Evolutionary conservation across 345 rosid species (phyloP).

Genomic region (Kandelia obovata): DNA sequence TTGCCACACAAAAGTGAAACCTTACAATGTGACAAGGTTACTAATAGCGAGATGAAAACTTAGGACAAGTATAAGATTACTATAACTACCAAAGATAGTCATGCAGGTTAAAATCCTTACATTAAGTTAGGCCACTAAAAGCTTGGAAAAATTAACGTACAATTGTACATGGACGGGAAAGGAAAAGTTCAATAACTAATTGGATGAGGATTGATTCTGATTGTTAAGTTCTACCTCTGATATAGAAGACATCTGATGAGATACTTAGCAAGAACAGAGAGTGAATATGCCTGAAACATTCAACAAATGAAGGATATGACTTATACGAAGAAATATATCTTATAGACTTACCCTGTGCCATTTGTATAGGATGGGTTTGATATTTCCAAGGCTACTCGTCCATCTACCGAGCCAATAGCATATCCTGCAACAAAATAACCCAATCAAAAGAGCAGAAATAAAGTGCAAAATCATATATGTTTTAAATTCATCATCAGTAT

Average conservation of each 20-base stretch:
- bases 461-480: background rate
- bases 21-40: background rate
- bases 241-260: no score
- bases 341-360: conserved; percentile 46
- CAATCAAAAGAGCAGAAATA: background rate
- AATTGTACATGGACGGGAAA: background rate
- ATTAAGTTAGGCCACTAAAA: no score
- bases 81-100: no score
- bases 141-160: no score
- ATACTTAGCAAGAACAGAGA: no score
- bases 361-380: conserved; percentile 38
- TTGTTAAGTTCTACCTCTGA: background rate
- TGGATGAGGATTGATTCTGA: background rate
- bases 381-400: conserved; percentile 65
- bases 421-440: conserved; percentile 48
- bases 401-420: conserved; percentile 87
- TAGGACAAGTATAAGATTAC: background rate
- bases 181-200: background rate
- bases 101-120: no score
- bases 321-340: background rate
- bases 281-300: background rate
- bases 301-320: conserved; percentile 1
- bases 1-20: background rate
- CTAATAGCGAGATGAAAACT: background rate
- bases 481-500: background rate